A percentile compares a stretch with the other conserved stretches of the same genome.
Evolutionary conservation across 73 alveolate genomes (phyloP).

Genomic region (Tetrahymena elliotti): DNA sequence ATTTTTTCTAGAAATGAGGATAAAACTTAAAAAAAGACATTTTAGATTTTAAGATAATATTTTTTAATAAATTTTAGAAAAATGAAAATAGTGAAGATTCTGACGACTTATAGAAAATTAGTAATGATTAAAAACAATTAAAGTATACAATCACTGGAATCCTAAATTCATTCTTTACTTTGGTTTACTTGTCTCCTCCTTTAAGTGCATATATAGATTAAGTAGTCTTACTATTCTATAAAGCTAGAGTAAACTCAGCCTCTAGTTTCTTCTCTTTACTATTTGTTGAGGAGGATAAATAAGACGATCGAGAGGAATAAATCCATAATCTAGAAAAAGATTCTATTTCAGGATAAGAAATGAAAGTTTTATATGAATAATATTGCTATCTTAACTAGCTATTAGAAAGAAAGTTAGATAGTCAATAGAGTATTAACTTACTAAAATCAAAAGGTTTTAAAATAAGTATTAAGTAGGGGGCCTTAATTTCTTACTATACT

Average conservation of each 20-base stretch:
- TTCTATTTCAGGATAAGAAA: constrained; percentile 27
- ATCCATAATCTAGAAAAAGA: constrained; percentile 30
- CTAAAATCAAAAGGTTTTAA: constrained; percentile 20
- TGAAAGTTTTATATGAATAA: constrained; percentile 34
- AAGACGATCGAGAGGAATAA: not conserved
- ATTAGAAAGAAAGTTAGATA: constrained; percentile 28
- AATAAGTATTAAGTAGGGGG: constrained; percentile 12
- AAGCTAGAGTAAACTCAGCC: not conserved
- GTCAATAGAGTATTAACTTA: not conserved
- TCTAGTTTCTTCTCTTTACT: not conserved
- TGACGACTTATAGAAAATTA: not conserved
- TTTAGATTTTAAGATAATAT: no score
- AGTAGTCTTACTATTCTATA: not conserved
- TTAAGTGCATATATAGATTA: not conserved
- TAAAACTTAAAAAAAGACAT: no score
- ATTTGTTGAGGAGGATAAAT: not conserved
- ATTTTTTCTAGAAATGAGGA: no score
- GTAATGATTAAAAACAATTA: not conserved
- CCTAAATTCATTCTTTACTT: not conserved
- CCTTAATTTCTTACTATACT: constrained; percentile 10
- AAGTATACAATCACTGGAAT: not conserved
- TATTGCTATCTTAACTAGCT: constrained; percentile 26
- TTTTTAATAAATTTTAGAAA: not conserved
- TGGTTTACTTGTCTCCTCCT: not conserved
- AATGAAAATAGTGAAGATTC: not conserved